Evolutionary conservation across 495 filamentous ascomycete species (phyloP), one percentile per base, ranked within the genome.

Genomic region (Cudoniella acicularis): DNA sequence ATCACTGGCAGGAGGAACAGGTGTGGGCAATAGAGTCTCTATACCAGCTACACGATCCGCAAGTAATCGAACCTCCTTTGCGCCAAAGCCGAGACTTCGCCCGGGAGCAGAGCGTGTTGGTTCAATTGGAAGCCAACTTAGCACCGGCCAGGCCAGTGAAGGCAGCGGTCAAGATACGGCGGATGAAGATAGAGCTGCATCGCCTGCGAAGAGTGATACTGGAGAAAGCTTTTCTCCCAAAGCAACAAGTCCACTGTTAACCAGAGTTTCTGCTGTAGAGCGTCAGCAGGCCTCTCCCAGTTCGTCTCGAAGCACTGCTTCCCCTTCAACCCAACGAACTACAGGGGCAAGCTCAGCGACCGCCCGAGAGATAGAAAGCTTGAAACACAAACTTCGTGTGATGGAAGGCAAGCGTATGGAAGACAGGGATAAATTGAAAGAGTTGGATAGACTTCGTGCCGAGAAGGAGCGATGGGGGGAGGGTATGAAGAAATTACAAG

Each of bases 401-500:
- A 78, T 93, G 67, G 91, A 94, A 64, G 90, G 90, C 66, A 92
- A 94, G 67, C 75, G 90, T 51, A 67, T 81, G 20, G 92, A 96
- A 49, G 91, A 96, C 68, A 79, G 90, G n/a, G 95, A 98, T 57
- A 91, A 88, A 67, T 72, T 96, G 49, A 95, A 91, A 64, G 75
- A 67, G 1, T 68, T 97, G 30, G 92, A 98, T 43, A 82, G 84
- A 58, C 68, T 91, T 36, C 87, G 92, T 65, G 73, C 80, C 10
- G 92, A 98, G 64, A 81, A 87, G 10, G 91, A 96, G 66, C 90
- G 90, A 57, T 95, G 91, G 57, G 89, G 96, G 67, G 75, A 73
- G 1, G 92, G 97, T 62, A 95, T 98, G 41, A 88, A 96, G 67
- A 98, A 94, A 60, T 72, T 98, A 52, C 90, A 94, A 70, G 80